These are phyloP conservation scores for Beauveria australis DNA, from an alignment of 2,329 filamentous ascomycete species.

Conservation along the genomic window DNA sequence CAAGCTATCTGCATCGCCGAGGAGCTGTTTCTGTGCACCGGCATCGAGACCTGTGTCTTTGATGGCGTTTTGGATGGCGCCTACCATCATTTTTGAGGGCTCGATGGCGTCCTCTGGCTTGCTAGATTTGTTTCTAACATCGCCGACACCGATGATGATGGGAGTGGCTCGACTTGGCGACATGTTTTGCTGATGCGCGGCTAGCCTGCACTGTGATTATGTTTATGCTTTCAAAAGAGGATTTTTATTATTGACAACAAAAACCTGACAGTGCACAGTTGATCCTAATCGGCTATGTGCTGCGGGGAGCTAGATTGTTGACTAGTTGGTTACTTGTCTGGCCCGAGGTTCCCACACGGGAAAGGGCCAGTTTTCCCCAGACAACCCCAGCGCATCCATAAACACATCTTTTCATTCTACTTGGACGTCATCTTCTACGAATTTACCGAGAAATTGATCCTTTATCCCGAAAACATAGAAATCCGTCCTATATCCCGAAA, in stretches of 20 bases:
- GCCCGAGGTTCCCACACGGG: constrained; percentile 5
- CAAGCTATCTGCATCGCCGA: constrained; percentile 46
- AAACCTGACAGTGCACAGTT: not conserved
- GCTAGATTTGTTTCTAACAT: constrained; percentile 50
- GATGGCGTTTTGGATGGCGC: constrained; percentile 44
- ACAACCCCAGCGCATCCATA: not conserved
- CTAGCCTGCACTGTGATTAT: not conserved
- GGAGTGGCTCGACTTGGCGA: constrained; percentile 26
- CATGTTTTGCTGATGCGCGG: not conserved
- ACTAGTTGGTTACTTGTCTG: not conserved
- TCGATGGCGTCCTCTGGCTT: constrained; percentile 41
- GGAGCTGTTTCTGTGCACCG: constrained; percentile 23
- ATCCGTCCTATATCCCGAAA: not conserved
- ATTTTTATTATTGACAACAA: not conserved
- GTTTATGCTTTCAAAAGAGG: not conserved
- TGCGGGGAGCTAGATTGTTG: not conserved
- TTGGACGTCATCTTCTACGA: too few relatives aligned
- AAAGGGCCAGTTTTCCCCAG: not conserved
- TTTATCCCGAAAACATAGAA: not conserved
- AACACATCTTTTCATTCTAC: not conserved
- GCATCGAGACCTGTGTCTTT: constrained; percentile 33
- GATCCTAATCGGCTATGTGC: constrained; percentile 2
- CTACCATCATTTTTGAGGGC: constrained; percentile 49
- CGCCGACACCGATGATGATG: constrained; percentile 54
- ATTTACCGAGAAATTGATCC: not conserved